Conservation (phyloP, 306 rosid genomes). For the Gleditsia sinensis region DNA sequence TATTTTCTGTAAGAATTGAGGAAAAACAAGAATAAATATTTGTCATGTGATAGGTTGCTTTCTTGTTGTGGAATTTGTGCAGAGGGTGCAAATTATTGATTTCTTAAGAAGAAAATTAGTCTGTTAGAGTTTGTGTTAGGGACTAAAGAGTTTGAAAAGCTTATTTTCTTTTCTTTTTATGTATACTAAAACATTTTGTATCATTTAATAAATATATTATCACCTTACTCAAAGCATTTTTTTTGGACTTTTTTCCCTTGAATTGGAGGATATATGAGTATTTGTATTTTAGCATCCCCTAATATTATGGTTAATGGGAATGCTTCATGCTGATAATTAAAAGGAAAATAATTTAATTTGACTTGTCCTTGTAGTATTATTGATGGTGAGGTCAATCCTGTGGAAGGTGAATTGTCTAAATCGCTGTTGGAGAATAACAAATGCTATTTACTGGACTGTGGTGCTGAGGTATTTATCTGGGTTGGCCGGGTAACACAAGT, state of each 20-base stretch:
- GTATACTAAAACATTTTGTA: background rate
- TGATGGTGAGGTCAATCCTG: constrained; percentile 71
- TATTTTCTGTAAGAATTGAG: background rate
- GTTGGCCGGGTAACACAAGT: constrained; percentile 96
- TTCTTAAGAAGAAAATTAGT: no score
- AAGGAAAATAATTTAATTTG: constrained; percentile 21
- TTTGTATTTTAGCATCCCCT: background rate
- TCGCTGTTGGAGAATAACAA: constrained; percentile 86
- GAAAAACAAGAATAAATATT: background rate
- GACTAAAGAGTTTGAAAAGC: no score
- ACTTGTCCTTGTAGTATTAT: constrained; percentile 60
- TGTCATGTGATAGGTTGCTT: background rate
- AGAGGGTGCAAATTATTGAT: background rate
- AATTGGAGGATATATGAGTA: constrained; percentile 8
- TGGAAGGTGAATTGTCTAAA: constrained; percentile 85
- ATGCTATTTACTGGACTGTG: constrained; percentile 93
- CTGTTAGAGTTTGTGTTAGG: no score
- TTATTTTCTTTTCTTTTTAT: background rate
- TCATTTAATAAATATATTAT: background rate
- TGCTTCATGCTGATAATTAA: background rate
- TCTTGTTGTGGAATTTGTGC: background rate
- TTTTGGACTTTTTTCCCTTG: constrained; percentile 31
- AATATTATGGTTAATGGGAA: background rate
- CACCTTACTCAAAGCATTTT: background rate
- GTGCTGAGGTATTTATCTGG: constrained; percentile 90